Conservation (phyloP, 345 rosid species). For the Gossypium turneri region DNA sequence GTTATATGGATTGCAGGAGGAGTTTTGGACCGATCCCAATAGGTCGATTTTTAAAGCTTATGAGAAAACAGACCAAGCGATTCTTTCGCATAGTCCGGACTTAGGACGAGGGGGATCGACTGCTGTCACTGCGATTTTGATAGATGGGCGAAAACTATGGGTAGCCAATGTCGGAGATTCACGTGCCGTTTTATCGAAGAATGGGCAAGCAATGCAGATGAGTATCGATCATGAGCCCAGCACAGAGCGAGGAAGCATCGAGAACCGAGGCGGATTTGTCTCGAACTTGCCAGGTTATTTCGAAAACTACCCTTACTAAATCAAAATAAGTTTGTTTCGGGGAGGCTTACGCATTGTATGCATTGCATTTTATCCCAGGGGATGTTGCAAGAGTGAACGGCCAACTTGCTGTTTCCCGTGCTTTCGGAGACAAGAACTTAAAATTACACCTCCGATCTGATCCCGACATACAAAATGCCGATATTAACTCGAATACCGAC, state of each 20-base stretch:
- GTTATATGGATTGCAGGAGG: slow-evolving; percentile 38
- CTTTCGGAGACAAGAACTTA: slow-evolving; percentile 70
- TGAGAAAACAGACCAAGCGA: slow-evolving; percentile 61
- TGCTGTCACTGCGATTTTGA: slow-evolving; percentile 65
- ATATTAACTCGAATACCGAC: slow-evolving; percentile 38
- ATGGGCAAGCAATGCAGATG: slow-evolving; percentile 61
- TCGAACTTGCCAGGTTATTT: slow-evolving; percentile 72
- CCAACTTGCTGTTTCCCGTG: slow-evolving; percentile 73
- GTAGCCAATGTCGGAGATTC: slow-evolving; percentile 78
- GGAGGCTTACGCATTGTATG: neutral
- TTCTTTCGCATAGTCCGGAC: slow-evolving; percentile 53
- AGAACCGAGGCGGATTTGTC: slow-evolving; percentile 64
- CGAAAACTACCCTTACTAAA: neutral
- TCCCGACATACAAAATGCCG: slow-evolving; percentile 45
- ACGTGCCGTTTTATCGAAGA: slow-evolving; percentile 55
- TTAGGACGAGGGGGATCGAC: slow-evolving; percentile 79
- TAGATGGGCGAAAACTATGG: slow-evolving; percentile 52
- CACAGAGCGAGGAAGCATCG: slow-evolving; percentile 59
- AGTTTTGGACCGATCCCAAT: slow-evolving; percentile 43
- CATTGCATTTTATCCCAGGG: slow-evolving; percentile 33
- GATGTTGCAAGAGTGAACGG: slow-evolving; percentile 74
- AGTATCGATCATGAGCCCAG: slow-evolving; percentile 64
- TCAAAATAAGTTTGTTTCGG: neutral
- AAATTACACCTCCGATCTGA: slow-evolving; percentile 68
- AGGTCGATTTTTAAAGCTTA: slow-evolving; percentile 49